Percentiles rank a stretch among this genome's conserved stretches.
Conservation (phyloP, 1,139 yeast species). For the Saccharomycopsis phalli region DNA sequence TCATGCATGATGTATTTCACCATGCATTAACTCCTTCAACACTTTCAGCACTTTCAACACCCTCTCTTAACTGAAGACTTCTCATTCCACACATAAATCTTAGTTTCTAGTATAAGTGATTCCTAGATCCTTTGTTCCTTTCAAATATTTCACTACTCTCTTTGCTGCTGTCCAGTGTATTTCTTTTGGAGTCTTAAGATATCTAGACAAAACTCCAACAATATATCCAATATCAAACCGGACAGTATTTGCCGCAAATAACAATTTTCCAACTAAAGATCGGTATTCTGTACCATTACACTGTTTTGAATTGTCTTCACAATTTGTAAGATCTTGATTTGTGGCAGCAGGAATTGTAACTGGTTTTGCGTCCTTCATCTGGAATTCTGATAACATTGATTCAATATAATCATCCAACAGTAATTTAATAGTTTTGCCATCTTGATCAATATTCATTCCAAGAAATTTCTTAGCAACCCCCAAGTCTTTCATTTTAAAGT, state of each 20-base stretch:
- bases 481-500: no score
- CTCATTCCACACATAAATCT: no score
- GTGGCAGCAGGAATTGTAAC: slow-evolving; percentile 10
- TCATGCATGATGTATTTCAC: no score
- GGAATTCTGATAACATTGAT: not conserved
- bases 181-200: no score
- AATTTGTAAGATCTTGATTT: slow-evolving; percentile 3
- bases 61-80: no score
- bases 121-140: no score
- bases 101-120: slow-evolving; percentile 3
- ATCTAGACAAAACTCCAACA: no score
- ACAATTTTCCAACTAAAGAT: slow-evolving; percentile 17
- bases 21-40: no score
- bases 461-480: no score
- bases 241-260: slow-evolving; percentile 21
- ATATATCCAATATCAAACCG: slow-evolving; percentile 21
- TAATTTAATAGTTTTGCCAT: not conserved
- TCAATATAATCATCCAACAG: slow-evolving; percentile 1
- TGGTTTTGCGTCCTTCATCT: not conserved
- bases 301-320: not conserved
- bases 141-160: not conserved
- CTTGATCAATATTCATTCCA: no score
- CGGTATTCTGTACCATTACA: slow-evolving; percentile 18
- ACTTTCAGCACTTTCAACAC: no score
- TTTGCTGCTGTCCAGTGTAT: slow-evolving; percentile 21